Conservation (phyloP, 176 grass and related monocot species). For the Eragrostis curvula region DNA sequence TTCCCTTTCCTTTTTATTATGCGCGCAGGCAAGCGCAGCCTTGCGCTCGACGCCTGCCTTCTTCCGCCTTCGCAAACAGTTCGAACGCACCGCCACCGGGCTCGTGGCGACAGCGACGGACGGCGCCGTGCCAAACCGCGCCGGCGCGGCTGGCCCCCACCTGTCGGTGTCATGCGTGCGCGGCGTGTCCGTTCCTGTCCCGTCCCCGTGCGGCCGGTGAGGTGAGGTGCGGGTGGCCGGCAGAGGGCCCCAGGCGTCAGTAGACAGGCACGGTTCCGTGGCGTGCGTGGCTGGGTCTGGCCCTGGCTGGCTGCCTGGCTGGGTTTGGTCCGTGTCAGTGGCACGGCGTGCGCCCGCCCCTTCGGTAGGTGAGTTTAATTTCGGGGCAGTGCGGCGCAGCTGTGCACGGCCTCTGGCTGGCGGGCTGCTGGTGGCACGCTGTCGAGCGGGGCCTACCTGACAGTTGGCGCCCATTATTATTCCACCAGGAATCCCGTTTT, state of each 20-base stretch:
- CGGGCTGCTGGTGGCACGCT: conserved; percentile 32
- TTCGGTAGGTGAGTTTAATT: conserved; percentile 8
- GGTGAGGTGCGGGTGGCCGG: neutral
- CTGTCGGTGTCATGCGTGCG: conserved; percentile 33
- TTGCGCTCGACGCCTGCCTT: conserved; percentile 38
- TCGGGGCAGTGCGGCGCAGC: neutral
- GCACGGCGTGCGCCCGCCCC: neutral
- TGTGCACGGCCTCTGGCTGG: neutral
- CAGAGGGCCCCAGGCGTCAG: neutral
- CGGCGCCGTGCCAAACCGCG: neutral
- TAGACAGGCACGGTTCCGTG: too few species aligned
- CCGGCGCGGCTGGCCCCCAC: conserved; percentile 15
- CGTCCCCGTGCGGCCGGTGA: neutral
- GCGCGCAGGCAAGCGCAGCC: conserved; percentile 10
- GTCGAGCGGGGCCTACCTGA: conserved; percentile 19
- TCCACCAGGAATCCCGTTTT: too few species aligned
- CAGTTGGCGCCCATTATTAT: neutral
- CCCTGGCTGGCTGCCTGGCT: neutral
- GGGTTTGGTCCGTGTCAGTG: neutral
- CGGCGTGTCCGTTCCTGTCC: neutral
- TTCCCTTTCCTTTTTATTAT: conserved; percentile 9
- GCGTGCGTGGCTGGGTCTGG: neutral
- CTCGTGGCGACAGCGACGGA: conserved; percentile 6
- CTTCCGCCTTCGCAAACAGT: neutral
- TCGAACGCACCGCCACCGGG: neutral